Base-by-base conservation (phyloP, 1,284 basidiomycete species). In the Boletus mariae region DNA sequence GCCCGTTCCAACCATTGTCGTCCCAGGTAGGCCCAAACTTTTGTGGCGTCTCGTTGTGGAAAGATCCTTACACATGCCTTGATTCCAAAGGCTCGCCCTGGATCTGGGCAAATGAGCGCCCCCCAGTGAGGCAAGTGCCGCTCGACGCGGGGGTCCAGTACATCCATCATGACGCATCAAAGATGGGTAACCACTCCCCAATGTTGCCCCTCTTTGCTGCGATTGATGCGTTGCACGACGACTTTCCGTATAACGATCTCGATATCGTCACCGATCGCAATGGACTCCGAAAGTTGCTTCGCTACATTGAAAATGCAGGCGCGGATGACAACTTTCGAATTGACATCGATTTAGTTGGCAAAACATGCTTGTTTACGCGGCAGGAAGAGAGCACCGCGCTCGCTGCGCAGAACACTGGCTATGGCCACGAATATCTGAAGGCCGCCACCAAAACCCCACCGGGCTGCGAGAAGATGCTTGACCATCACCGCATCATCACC, bases 201-300 rank as follows among this genome's bases (percentile, higher is more conserved):
- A 61, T 73, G 56, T 51, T 62, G 26, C 73, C 73, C 42, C 54
- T 73, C 50, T 67, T 73, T 51, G 64, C 59, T 46, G 63, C 73
- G 47, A 60, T 73, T 44, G 64, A 72, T 52, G 59, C 67, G n/a
- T 28, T 74, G 58, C 54, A 64, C 40, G 58, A 59, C 20, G 44
- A 56, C 25, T 74, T 65, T 50, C 48, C 64, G 23, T 71, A 68
- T 49, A 42, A 57, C 15, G 59, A 60, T 0, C 43, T 73, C 20
- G 73, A 73, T 47, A 52, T 73, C 26, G 49, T 74, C 35, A 68
- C 71, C 5, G 70, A 74, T 50, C 63, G 72, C 40, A 73, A 74
- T 47, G 65, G 64, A 17, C 54, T 73, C 3, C 69, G 72, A 28
- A 75, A 73, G 49, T 53, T 75, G 41, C 43, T 75, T 17, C 65